Evolutionary conservation across 225 moss, liverwort and hornwort genomes (phyloP).

Genomic region (Physcomitrium patens): DNA sequence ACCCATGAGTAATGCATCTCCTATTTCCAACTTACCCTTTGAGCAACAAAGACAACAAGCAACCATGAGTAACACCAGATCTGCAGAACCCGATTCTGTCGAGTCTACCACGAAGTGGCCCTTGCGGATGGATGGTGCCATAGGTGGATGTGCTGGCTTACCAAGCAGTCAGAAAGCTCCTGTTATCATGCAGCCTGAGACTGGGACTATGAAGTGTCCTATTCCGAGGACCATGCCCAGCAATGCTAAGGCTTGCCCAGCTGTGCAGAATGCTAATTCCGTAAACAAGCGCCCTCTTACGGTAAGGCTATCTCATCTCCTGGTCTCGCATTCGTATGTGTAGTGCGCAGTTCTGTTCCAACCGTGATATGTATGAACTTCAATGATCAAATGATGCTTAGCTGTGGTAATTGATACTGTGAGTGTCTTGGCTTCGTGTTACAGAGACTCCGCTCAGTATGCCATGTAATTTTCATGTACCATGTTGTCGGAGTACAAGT

Average conservation of each 20-base stretch:
- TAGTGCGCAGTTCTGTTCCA: not conserved
- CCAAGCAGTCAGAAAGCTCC: conserved; percentile 40
- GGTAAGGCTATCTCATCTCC: conserved; percentile 24
- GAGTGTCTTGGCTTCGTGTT: not conserved
- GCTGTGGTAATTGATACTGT: not conserved
- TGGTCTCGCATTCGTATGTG: not conserved
- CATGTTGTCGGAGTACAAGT: not conserved
- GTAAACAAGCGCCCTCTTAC: conserved; percentile 50
- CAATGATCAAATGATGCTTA: not conserved
- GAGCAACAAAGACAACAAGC: conserved; percentile 31
- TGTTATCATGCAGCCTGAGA: conserved; percentile 44
- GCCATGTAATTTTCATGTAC: not conserved
- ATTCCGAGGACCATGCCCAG: conserved; percentile 35
- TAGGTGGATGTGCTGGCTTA: conserved; percentile 25
- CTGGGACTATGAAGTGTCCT: conserved; percentile 43
- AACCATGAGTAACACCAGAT: conserved; percentile 34
- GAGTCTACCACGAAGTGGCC: conserved; percentile 46
- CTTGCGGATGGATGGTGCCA: conserved; percentile 25
- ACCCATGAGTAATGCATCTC: conserved; percentile 15
- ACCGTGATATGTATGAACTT: not conserved
- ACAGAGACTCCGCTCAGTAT: not conserved
- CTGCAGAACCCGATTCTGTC: conserved; percentile 19
- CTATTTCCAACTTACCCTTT: conserved; percentile 21
- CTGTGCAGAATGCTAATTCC: conserved; percentile 25
- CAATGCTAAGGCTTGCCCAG: conserved; percentile 26